Base-by-base conservation (phyloP, 768 basidiomycete species). In the Tylopilus subfusipes region DNA sequence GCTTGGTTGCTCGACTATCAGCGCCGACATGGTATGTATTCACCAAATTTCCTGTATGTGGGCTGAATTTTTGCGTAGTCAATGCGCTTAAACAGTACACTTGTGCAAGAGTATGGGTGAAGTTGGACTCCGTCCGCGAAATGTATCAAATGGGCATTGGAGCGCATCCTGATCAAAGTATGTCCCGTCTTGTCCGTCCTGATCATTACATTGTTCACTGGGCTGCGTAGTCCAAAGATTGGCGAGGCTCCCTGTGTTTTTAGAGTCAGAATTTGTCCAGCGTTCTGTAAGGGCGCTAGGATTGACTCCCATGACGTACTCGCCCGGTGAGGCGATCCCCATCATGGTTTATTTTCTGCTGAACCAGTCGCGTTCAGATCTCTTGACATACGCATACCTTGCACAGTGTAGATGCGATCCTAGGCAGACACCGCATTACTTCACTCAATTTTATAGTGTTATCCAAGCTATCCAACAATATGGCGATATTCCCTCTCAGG, bases 331-430 rank as follows among this genome's bases (percentile, higher is more conserved):
- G 76, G 63, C 12, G 1, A 31, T 52, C 21, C 19, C 2, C 19
- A 0, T n/a, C 11, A 27, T 27, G 46, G 8, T 36, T 14, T 29
- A 33, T 43, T 39, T 33, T 24, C 16, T 40, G 31, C 40, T 57
- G 34, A 63, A 44, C 45, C 48, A 33, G 56, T 14, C 16, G 13
- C 33, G 36, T 16, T 25, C 59, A 93, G 90, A 87, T 22, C 73
- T 90, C 13, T 76, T 93, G 50, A 74, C 75, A n/a, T 92, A 90
- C 66, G 89, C 84, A 1, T 93, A 93, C 63, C 70, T 85, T 52
- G 85, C 88, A 0, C 89, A 93, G 68, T 87, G 83, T 64, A 86
- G 89, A 55, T 93, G 91, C 68, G 84, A 92, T 62, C 88, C 89
- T 29, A 73, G 69, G 4, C 71, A 76, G 34, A 91, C 89, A 0